Evolutionary conservation across 306 rosid species (phyloP).

Genomic region (Vigna unguiculata): DNA sequence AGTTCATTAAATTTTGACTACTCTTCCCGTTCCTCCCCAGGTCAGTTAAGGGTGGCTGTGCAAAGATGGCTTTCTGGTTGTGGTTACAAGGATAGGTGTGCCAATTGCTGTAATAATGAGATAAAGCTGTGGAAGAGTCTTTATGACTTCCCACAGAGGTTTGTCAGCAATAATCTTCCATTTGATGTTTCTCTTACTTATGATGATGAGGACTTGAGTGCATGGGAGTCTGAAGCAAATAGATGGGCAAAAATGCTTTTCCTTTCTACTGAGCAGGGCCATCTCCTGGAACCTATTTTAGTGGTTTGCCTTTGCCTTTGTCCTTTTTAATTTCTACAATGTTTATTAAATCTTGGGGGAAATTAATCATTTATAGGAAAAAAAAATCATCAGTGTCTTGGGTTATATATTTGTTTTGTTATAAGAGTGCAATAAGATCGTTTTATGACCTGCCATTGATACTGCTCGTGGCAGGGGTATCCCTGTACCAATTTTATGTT

Average conservation of each 20-base stretch:
- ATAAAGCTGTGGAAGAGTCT: slow-evolving; percentile 67
- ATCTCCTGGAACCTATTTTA: slow-evolving; percentile 63
- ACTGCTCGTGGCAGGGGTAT: slow-evolving; percentile 9
- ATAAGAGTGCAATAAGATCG: background rate
- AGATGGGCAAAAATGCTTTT: slow-evolving; percentile 94
- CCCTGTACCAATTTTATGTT: slow-evolving; percentile 31
- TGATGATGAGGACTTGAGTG: slow-evolving; percentile 78
- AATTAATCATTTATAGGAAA: slow-evolving; percentile 19
- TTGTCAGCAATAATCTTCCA: slow-evolving; percentile 47
- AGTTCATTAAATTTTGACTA: slow-evolving; percentile 27
- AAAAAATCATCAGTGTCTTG: slow-evolving; percentile 22
- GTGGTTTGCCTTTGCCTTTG: slow-evolving; percentile 59
- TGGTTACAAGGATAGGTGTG: slow-evolving; percentile 62
- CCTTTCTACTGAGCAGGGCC: slow-evolving; percentile 67
- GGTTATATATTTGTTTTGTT: slow-evolving; percentile 24
- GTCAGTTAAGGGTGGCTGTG: slow-evolving; percentile 69
- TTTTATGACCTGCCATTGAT: slow-evolving; percentile 29
- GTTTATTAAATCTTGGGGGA: slow-evolving; percentile 20
- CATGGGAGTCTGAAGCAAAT: slow-evolving; percentile 88
- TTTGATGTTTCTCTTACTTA: slow-evolving; percentile 55
- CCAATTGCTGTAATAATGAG: slow-evolving; percentile 59
- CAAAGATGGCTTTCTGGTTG: slow-evolving; percentile 82
- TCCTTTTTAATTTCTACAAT: slow-evolving; percentile 18
- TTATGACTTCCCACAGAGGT: slow-evolving; percentile 71
- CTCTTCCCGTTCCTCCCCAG: slow-evolving; percentile 51